Conservation (phyloP, 2,329 filamentous ascomycete species). For the Fusarium stilboides region DNA sequence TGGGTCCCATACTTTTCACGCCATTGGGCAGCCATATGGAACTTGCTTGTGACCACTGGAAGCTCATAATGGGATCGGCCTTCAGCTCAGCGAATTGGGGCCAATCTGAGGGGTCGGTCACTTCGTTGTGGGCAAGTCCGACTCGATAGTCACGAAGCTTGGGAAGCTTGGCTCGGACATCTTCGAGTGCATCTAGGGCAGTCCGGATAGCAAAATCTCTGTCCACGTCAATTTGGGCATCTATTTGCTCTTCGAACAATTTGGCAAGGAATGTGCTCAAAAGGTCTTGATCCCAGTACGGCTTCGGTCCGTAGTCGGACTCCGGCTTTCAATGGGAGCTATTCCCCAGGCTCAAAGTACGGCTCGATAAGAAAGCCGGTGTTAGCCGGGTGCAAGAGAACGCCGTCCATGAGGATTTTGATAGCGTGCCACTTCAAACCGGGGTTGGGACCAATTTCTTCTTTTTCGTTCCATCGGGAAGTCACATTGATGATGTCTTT, state of each 20-base stretch:
- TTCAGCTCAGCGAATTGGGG: conserved; percentile 38
- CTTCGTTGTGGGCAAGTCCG: conserved; percentile 39
- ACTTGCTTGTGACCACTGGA: conserved; percentile 43
- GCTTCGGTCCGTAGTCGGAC: not conserved
- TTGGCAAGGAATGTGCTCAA: not conserved
- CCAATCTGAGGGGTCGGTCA: conserved; percentile 37
- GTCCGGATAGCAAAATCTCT: conserved; percentile 32
- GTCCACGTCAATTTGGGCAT: conserved; percentile 32
- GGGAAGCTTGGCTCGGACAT: not conserved
- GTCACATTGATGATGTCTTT: not conserved
- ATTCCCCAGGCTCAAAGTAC: not conserved
- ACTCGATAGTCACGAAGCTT: conserved; percentile 9
- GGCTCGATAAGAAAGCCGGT: conserved; percentile 5
- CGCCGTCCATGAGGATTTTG: conserved; percentile 8
- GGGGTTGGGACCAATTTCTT: rapidly evolving
- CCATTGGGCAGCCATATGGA: conserved; percentile 30
- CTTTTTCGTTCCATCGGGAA: not conserved
- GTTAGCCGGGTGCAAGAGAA: not conserved
- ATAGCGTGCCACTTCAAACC: conserved; percentile 5
- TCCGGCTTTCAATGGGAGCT: not conserved
- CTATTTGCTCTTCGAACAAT: conserved; percentile 1
- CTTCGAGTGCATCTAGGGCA: conserved; percentile 23
- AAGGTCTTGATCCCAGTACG: not conserved
- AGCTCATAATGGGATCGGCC: conserved; percentile 41
- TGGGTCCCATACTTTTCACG: conserved; percentile 30